Base-by-base conservation (phyloP, 495 filamentous ascomycete species). In the Penicillium bovifimosum region DNA sequence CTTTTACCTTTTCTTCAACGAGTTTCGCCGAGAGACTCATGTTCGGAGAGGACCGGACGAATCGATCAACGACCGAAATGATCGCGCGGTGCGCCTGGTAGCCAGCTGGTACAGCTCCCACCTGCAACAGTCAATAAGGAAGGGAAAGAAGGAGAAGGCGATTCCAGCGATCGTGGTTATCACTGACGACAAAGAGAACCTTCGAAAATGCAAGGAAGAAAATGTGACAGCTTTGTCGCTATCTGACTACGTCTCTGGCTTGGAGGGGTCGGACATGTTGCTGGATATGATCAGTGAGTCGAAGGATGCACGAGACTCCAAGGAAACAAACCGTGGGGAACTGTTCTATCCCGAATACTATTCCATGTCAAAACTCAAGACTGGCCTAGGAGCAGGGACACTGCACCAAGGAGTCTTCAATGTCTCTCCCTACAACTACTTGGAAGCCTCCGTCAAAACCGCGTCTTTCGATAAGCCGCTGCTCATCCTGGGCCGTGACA, bases 1-100 rank as follows among this genome's bases (percentile, higher is more conserved):
- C 11, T 97, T 95, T 64, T 97, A 96, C 66, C 87, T 98, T 40
- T 98, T 98, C 71, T 97, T 97, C 78, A 98, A 98, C 68, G 93
- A 98, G 52, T 98, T 98, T 63, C 83, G 93, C 35, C 75, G 87
- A 36, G 93, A 98, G 70, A 98, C 93, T 7, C 85, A 96, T 63
- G 80, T 96, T 44, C 69, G 78, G 14, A 78, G 93, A 59, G 76
- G 82, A 24, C 75, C 71, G 18, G 86, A 87, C 18, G 93, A 98
- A 72, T 86, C 84, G 6, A 95, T 97, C 70, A 98, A 98, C 62
- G 93, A 98, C 66, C 81, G 93, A 35, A 98, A 98, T 63, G 93
- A 98, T 62, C 81, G 90, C 48, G 91, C 93, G 18, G 88, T 98
- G 9, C 79, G 95, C 35, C 82, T 80, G 56, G 90, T 91, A 6